Evolutionary conservation across 1,284 basidiomycete genomes (phyloP), one percentile per base, ranked within the genome.

Genomic region (Cutaneotrichosporon cavernicola): DNA sequence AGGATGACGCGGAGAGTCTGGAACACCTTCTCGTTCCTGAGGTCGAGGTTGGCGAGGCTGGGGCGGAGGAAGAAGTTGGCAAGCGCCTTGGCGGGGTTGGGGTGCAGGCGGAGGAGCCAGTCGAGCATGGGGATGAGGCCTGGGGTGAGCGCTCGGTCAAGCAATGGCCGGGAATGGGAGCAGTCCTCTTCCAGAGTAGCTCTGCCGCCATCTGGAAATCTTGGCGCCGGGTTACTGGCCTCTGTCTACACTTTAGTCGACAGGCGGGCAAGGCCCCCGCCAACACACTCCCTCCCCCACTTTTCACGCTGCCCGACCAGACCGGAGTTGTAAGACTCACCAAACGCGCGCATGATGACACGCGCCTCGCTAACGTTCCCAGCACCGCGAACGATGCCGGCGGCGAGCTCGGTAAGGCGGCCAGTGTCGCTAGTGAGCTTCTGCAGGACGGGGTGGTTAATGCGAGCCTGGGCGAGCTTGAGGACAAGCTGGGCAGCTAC

Each of bases 291-390:
- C 55, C 21, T 18, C 32, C 16, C 34, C 47, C 47, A 34, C 60
- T 18, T 46, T 46, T 46, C 43, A 50, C 26, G 47, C 18, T n/a
- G n/a, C 22, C 49, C 49, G 43, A 43, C 51, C 43, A 46, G 43
- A 46, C 43, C 43, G 43, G 43, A 46, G 5, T 1, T 5, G 43
- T n/a, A 18, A 43, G 11, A 70, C 78, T 66, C 56, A 80, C 80
- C 80, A 52, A 78, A 75, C 31, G 75, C 64, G 21, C 80, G 63
- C 74, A 79, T 80, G 67, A 80, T 69, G 18, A 76, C 73, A 65
- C 80, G 65, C 2, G 80, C 77, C 63, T 80, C 77, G 22, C 70
- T 70, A 7, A 80, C 66, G 58, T 72, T 68, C 26, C 63, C 72
- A 13, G 71, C 75, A 2, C 72, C 71, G 22, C 65, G 71, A 0